Conservation (phyloP, 192 early-diverging fungal species). For the Entomortierella chlamydospora region DNA sequence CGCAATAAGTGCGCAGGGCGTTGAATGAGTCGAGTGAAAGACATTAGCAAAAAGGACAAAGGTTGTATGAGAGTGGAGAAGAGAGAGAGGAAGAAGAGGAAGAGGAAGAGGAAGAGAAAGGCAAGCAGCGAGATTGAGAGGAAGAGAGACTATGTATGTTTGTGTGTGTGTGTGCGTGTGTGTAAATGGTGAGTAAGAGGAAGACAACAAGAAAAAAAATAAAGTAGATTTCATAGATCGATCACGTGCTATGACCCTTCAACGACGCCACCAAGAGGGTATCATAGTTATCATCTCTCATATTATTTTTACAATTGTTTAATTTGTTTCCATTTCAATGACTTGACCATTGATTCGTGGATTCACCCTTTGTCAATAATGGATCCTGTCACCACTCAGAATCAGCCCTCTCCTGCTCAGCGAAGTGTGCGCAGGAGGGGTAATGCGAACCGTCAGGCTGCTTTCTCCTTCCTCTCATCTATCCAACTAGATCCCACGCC, state of each 20-base stretch:
- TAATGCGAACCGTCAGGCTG: conserved; percentile 31
- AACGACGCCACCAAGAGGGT: too few relatives aligned
- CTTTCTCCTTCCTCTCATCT: conserved; percentile 41
- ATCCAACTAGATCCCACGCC: conserved; percentile 33
- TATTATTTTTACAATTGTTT: background rate
- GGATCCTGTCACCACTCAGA: background rate
- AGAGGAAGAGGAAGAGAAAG: background rate
- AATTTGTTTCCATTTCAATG: background rate
- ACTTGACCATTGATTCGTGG: too few relatives aligned
- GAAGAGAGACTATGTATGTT: too few relatives aligned
- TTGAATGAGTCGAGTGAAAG: conserved; percentile 27
- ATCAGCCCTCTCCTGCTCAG: background rate
- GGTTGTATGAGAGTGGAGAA: background rate
- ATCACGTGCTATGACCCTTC: too few relatives aligned
- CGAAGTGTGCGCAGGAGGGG: conserved; percentile 22
- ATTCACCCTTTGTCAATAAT: background rate
- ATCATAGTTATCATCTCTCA: background rate
- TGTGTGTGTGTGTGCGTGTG: too few relatives aligned
- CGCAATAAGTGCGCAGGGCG: conserved; percentile 26
- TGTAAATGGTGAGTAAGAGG: too few relatives aligned
- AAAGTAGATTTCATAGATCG: too few relatives aligned
- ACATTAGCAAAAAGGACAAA: conserved; percentile 13
- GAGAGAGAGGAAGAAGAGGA: background rate
- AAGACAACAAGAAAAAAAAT: too few relatives aligned
- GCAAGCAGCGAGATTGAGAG: background rate